phyloP scores from a whole-genome alignment of 176 grass and related monocot genomes.

The Juncus effusus region DNA sequence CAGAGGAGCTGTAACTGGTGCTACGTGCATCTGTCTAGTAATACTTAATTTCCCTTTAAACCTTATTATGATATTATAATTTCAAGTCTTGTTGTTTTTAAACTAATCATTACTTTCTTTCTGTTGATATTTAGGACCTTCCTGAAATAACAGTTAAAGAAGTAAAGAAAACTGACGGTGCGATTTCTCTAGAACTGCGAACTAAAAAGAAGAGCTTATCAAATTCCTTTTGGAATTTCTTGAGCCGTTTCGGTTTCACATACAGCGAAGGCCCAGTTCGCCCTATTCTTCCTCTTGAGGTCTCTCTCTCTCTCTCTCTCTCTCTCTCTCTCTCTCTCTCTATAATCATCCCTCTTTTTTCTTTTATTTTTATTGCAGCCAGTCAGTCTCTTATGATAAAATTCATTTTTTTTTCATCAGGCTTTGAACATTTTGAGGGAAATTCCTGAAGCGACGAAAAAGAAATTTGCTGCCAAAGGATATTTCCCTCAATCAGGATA shows the following conservation, averaged over 20 bases:
- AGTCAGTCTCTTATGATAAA: conserved; percentile 4
- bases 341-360: not conserved
- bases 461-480: conserved; percentile 57
- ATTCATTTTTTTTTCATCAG: conserved; percentile 34
- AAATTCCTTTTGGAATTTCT: conserved; percentile 71
- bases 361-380: conserved; percentile 2
- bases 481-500: conserved; percentile 60
- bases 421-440: conserved; percentile 73
- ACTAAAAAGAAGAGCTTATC: conserved; percentile 42
- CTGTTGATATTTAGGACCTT: conserved; percentile 54
- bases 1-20: conserved; percentile 45
- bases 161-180: conserved; percentile 57
- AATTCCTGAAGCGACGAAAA: conserved; percentile 73
- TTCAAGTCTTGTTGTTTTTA: conserved; percentile 3
- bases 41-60: not conserved
- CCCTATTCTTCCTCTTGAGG: conserved; percentile 75
- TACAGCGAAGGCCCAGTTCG: conserved; percentile 45
- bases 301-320: conserved; percentile 13
- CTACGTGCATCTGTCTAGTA: conserved; percentile 37
- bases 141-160: conserved; percentile 68
- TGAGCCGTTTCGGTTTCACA: conserved; percentile 56
- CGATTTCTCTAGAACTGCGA: conserved; percentile 54
- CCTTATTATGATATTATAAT: not conserved
- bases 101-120: conserved; percentile 28
- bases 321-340: not conserved